Percentiles rank a stretch among this genome's conserved stretches.
Conservation (phyloP, 768 basidiomycete species). For the Collybiopsis confluens region DNA sequence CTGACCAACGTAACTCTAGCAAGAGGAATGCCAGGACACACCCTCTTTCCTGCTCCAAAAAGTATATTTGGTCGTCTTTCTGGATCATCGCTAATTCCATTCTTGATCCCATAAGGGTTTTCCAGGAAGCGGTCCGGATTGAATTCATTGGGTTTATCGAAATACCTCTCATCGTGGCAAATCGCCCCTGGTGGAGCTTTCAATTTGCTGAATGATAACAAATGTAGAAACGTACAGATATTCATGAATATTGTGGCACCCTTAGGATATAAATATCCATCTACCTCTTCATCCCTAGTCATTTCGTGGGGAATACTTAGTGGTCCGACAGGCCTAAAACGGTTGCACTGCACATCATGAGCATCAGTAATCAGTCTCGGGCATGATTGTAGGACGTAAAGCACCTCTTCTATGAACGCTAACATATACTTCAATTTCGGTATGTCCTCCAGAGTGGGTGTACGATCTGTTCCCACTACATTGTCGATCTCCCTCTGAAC, state of each 20-base stretch:
- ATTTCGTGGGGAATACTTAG: background rate
- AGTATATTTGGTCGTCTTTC: constrained; percentile 10
- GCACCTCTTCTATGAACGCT: constrained; percentile 16
- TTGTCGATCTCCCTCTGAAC: constrained; percentile 22
- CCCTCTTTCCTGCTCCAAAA: constrained; percentile 13
- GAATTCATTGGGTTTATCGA: background rate
- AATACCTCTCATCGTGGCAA: background rate
- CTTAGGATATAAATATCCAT: background rate
- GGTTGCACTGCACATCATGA: too few species aligned
- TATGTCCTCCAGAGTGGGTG: constrained; percentile 14
- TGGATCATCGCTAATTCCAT: constrained; percentile 7
- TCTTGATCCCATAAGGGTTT: background rate
- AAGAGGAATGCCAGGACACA: constrained; percentile 19
- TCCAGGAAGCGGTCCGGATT: background rate
- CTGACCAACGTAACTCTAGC: constrained; percentile 9
- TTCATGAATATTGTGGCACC: background rate
- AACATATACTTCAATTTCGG: constrained; percentile 15
- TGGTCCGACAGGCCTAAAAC: background rate
- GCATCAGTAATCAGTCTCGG: constrained; percentile 18
- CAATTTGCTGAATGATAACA: background rate
- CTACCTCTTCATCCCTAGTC: background rate
- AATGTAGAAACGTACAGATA: background rate
- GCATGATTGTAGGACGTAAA: constrained; percentile 9
- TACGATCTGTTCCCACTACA: constrained; percentile 17
- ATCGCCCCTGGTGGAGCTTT: background rate